phyloP scores from a whole-genome alignment of 352 stramenopile genomes.

The Phytopythium boreale region DNA sequence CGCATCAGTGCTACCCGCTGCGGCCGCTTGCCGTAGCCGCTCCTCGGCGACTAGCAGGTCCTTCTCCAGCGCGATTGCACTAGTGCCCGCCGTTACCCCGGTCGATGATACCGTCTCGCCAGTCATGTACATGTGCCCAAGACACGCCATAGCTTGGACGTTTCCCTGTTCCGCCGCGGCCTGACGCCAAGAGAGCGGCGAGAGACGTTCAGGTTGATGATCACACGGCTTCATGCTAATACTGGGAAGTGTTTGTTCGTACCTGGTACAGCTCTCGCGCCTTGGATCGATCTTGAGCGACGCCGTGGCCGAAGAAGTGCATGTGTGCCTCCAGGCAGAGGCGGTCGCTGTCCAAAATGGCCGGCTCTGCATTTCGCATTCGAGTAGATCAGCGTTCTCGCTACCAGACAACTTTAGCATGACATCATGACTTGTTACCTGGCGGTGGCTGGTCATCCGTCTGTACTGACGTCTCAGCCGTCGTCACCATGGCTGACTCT shows the following conservation, averaged over 20 bases:
- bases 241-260: not conserved
- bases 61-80: conserved; percentile 27
- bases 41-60: conserved; percentile 52
- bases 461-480: not conserved
- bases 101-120: conserved; percentile 10
- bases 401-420: not conserved
- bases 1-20: conserved; percentile 38
- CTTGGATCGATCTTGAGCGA: conserved; percentile 28
- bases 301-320: conserved; percentile 60
- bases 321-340: conserved; percentile 63
- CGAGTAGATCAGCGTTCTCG: not conserved
- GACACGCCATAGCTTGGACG: conserved; percentile 43
- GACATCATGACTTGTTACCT: not conserved
- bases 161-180: conserved; percentile 45
- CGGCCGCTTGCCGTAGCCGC: conserved; percentile 44
- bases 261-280: conserved; percentile 61
- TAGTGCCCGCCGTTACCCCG: not conserved
- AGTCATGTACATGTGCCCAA: conserved; percentile 60
- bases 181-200: conserved; percentile 13
- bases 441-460: not conserved
- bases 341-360: conserved; percentile 10
- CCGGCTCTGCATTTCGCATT: not conserved
- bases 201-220: no score
- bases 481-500: conserved; percentile 4
- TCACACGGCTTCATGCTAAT: no score